Base-by-base conservation (phyloP, 2,329 filamentous ascomycete genomes). In the Fusarium humuli region DNA sequence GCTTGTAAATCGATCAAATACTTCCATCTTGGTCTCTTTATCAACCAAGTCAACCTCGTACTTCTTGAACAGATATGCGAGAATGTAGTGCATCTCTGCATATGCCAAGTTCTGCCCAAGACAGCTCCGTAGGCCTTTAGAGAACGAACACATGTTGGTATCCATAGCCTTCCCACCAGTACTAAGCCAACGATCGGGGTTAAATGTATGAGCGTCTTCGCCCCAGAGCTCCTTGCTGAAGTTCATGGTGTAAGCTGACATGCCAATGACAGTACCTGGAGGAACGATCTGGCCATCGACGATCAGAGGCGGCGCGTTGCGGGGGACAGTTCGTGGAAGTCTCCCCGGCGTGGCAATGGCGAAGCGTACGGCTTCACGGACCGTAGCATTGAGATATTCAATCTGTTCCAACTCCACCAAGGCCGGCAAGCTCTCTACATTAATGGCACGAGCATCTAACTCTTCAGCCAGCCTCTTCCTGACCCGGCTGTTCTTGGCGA, bases 201-300 rank as follows among this genome's bases (percentile, higher is more conserved):
- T 46, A 3, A 55, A 46, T 0, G 41, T 16, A 4, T 18, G 4
- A 1, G 52, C 52, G 3, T 55, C 40, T 0, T 55, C 41, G 6
- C 52, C 52, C 52, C 52, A 55, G 16, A 55, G 27, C 52, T 34
- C 27, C 10, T 46, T 55, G 13, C 16, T 55, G 9, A 55, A 55
- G 10, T 55, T 46, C 52, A 55, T 55, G 12, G 52, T 55, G 40
- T 55, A 55, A 3, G 52, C 52, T 1, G 52, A 55, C 40, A 46
- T 55, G 12, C 52, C 52, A 2, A 55, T 9, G 12, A 55, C 7
- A 3, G 7, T 46, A 6, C 52, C 52, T 27, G 52, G 2, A 12
- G 40, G 40, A 0, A 46, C 9, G 6, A 55, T 0, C 7, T 34
- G 2, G 16, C 5, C 52, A 23, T n/a, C 27, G 3, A 54, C 40